These are phyloP conservation scores for Cytospora chrysosperma DNA, from an alignment of 2,329 filamentous ascomycete species.

Conservation along the genomic window DNA sequence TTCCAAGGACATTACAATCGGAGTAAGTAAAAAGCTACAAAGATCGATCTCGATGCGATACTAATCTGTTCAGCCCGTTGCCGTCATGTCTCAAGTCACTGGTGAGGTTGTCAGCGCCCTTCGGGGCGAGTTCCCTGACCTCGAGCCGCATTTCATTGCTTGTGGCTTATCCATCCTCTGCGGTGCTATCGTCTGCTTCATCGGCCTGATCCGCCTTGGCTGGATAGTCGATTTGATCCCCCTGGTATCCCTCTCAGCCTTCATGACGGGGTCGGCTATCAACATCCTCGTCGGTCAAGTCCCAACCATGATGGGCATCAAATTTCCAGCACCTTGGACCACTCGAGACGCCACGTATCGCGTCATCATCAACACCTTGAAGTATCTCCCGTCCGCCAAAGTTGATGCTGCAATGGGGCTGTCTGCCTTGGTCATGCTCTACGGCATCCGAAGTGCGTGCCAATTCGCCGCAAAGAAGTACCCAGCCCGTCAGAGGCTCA, in stretches of 20 bases:
- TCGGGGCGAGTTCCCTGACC: conserved; percentile 52
- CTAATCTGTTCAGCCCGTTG: conserved; percentile 65
- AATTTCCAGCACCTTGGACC: conserved; percentile 54
- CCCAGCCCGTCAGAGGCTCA: conserved; percentile 67
- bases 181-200: conserved; percentile 72
- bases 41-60: conserved; percentile 25
- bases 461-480: conserved; percentile 65
- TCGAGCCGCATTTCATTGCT: conserved; percentile 67
- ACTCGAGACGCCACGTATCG: conserved; percentile 76
- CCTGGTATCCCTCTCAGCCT: conserved; percentile 84
- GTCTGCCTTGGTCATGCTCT: conserved; percentile 76
- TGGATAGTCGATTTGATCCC: conserved; percentile 95
- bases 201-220: conserved; percentile 77
- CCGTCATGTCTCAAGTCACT: conserved; percentile 89
- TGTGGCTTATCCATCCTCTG: conserved; percentile 75
- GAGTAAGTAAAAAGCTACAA: conserved; percentile 53
- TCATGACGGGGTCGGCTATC: conserved; percentile 95
- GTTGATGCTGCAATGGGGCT: conserved; percentile 88
- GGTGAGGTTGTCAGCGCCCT: conserved; percentile 76
- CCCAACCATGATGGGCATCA: conserved; percentile 76
- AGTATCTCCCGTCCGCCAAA: conserved; percentile 63
- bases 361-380: conserved; percentile 81
- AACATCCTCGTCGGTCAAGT: conserved; percentile 86
- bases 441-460: conserved; percentile 68
- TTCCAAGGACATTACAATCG: conserved; percentile 97